Percentiles rank a stretch among this genome's conserved stretches.
Conservation (phyloP, 2,329 filamentous ascomycete genomes). For the Colletotrichum sansevieriae region DNA sequence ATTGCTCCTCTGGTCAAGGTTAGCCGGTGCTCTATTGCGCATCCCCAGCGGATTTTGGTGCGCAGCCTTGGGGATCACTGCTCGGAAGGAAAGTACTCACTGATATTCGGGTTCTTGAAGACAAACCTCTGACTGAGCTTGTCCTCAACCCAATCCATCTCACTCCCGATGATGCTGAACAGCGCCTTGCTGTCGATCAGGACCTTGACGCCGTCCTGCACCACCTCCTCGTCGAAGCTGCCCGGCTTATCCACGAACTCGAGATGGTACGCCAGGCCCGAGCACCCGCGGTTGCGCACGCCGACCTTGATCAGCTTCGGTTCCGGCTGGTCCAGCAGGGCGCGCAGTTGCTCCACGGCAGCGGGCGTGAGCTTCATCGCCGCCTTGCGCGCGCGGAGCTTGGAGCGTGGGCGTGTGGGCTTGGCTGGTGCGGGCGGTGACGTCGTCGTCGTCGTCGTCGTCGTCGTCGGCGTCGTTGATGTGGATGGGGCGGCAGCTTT, state of each 20-base stretch:
- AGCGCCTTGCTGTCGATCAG: conserved; percentile 97
- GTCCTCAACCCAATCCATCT: conserved; percentile 99
- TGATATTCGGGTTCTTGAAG: conserved; percentile 98
- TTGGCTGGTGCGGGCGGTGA: conserved; percentile 47
- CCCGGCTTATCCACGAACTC: conserved; percentile 95
- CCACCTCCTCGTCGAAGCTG: conserved; percentile 89
- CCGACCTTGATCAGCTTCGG: conserved; percentile 95
- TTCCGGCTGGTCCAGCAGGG: conserved; percentile 84
- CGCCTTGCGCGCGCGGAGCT: conserved; percentile 83
- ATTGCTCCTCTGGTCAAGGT: conserved; percentile 82
- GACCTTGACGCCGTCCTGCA: conserved; percentile 96
- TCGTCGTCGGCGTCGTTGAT: conserved; percentile 38
- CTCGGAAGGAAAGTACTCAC: conserved; percentile 66
- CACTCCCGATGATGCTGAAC: conserved; percentile 97
- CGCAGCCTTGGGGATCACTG: neutral
- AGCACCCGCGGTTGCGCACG: conserved; percentile 94
- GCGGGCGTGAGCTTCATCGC: conserved; percentile 87
- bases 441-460: conserved; percentile 37
- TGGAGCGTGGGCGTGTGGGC: conserved; percentile 60
- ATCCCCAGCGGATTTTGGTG: no score
- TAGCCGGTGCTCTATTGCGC: conserved; percentile 45
- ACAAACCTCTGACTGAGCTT: conserved; percentile 93
- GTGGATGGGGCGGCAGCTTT: conserved; percentile 28
- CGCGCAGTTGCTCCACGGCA: conserved; percentile 83
- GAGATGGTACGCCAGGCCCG: conserved; percentile 90